These are phyloP conservation scores for Phialemoniopsis sp. DNA, from an alignment of 2,329 filamentous ascomycete genomes.

Conservation along the genomic window DNA sequence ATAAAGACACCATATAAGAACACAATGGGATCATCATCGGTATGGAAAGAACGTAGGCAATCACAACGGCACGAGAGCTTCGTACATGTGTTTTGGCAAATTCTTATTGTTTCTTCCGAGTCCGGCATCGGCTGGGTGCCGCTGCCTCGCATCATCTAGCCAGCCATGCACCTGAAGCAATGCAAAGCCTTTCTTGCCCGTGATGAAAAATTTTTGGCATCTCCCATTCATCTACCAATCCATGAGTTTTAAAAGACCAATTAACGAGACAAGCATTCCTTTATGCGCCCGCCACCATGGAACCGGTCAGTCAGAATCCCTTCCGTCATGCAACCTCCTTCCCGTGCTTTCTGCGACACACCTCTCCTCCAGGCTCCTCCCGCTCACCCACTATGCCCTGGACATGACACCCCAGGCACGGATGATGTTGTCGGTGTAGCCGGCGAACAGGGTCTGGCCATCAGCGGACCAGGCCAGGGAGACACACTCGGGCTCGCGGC, in stretches of 20 bases:
- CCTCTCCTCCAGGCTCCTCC: slow-evolving; percentile 4
- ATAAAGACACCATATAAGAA: no score
- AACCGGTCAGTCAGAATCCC: slow-evolving; percentile 7
- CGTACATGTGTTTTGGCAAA: no score
- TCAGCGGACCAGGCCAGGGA: slow-evolving; percentile 97
- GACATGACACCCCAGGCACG: slow-evolving; percentile 98
- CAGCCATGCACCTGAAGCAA: no score
- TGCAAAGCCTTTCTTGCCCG: no score
- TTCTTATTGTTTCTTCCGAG: no score
- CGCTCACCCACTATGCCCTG: slow-evolving; percentile 59
- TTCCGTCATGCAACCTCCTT: neutral
- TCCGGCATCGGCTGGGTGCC: no score
- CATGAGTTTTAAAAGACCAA: neutral
- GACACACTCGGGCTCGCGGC: slow-evolving; percentile 96
- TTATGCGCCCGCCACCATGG: slow-evolving; percentile 3
- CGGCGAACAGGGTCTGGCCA: slow-evolving; percentile 98
- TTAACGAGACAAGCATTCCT: slow-evolving; percentile 2
- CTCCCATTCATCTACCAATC: neutral
- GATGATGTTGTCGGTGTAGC: slow-evolving; percentile 99
- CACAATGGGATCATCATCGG: no score
- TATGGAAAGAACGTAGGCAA: no score
- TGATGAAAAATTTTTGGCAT: neutral
- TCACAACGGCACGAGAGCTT: no score
- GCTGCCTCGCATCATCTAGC: no score
- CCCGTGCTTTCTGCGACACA: slow-evolving; percentile 7